Evolutionary conservation across 495 filamentous ascomycete genomes (phyloP).

Genomic region (Penicillium ucsense): DNA sequence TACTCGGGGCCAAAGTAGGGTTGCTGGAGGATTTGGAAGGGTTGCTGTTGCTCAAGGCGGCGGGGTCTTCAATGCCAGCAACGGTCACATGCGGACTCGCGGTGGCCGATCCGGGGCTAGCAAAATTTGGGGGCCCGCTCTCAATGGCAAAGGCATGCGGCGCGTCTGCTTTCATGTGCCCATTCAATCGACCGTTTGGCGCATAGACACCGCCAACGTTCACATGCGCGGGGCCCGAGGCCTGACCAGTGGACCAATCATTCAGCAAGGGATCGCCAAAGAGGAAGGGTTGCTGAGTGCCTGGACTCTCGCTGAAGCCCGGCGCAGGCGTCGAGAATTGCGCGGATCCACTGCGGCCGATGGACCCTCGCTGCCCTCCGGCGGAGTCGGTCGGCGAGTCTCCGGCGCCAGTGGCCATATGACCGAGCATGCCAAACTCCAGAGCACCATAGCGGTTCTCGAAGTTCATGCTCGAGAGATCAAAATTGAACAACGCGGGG

Average conservation of each 20-base stretch:
- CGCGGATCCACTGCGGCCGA: slow-evolving; percentile 38
- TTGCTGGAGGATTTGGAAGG: slow-evolving; percentile 24
- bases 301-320: slow-evolving; percentile 35
- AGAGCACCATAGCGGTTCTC: slow-evolving; percentile 88
- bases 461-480: slow-evolving; percentile 88
- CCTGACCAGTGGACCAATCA: slow-evolving; percentile 34
- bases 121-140: slow-evolving; percentile 49
- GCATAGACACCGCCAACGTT: slow-evolving; percentile 34
- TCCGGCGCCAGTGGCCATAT: slow-evolving; percentile 80
- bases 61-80: slow-evolving; percentile 26
- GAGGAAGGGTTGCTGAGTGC: slow-evolving; percentile 37
- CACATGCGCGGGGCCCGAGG: slow-evolving; percentile 30
- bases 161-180: slow-evolving; percentile 39
- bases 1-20: slow-evolving; percentile 18
- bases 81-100: slow-evolving; percentile 38
- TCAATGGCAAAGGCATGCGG: slow-evolving; percentile 67
- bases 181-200: slow-evolving; percentile 30
- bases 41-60: slow-evolving; percentile 13
- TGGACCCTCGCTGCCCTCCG: slow-evolving; percentile 35
- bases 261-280: slow-evolving; percentile 39
- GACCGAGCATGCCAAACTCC: slow-evolving; percentile 89
- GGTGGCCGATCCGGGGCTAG: slow-evolving; percentile 47
- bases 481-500: slow-evolving; percentile 85
- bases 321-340: slow-evolving; percentile 36
- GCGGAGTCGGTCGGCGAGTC: slow-evolving; percentile 62